Base-by-base conservation (phyloP, 1,139 yeast species). In the Hyphopichia khmerensis region DNA sequence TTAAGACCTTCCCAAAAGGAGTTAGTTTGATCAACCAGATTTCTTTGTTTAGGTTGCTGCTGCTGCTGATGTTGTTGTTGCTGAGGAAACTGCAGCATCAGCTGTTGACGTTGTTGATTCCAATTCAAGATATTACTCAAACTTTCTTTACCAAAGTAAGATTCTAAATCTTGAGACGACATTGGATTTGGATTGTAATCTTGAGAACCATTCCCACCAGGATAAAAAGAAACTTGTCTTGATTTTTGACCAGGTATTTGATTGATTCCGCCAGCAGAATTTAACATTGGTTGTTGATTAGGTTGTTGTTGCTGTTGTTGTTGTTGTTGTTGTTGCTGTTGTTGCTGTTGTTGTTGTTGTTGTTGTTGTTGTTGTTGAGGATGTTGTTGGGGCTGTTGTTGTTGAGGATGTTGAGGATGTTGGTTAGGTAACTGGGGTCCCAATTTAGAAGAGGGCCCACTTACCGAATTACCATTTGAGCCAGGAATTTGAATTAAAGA, bases 91-190 rank as follows among this genome's bases (percentile, higher is more conserved):
- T n/a, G n/a, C n/a, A n/a, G 45, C 10, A 14, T 10, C 14, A 16
- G 40, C 31, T 46, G 47, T 14, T 45, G 45, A 33, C 49, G 51
- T 36, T 44, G 51, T 39, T 53, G 59, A 40, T 49, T 59, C 64
- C 69, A 65, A n/a, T 64, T 62, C 14, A 69, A 49, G 10, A 66
- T 48, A 41, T 65, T 65, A 24, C 69, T 61, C 38, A 66, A 48
- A 44, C 74, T 69, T 43, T 77, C 82, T 46, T 75, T 67, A 51
- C 65, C 70, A 39, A 73, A 51, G 33, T 69, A 67, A 35, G 58
- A 66, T 45, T 77, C 81, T 44, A 76, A 64, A 45, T 75, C 80
- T 43, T 66, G 72, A 11, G 64, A 43, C 3, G 67, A 51, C 15
- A 66, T 57, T 8, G 29, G 29, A 9, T 21, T 21, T 5, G 29